Conservation (phyloP, 1,139 yeast genomes). For the Pneumocystis canis region DNA sequence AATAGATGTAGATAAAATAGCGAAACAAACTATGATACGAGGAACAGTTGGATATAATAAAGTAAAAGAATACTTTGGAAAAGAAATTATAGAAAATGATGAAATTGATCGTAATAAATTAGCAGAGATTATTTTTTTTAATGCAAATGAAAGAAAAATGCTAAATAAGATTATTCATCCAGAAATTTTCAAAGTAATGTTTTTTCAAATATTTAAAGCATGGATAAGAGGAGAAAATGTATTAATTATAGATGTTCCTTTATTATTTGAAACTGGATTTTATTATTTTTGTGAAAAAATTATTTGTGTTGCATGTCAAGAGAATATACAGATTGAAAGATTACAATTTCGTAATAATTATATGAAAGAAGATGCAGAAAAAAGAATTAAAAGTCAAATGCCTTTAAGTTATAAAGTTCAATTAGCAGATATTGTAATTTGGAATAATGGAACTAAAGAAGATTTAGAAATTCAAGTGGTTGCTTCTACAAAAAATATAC, state of each 20-base stretch:
- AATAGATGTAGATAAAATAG: slow-evolving; percentile 82
- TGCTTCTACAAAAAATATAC: slow-evolving; percentile 4
- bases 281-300: slow-evolving; percentile 58
- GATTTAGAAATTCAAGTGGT: slow-evolving; percentile 18
- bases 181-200: slow-evolving; percentile 59
- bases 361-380: slow-evolving; percentile 47
- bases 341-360: slow-evolving; percentile 48
- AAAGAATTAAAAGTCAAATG: slow-evolving; percentile 70
- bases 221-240: slow-evolving; percentile 32
- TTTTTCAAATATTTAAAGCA: slow-evolving; percentile 40
- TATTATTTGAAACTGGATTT: slow-evolving; percentile 67
- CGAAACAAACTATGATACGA: slow-evolving; percentile 71
- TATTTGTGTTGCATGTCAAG: slow-evolving; percentile 51
- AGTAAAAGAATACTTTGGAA: slow-evolving; percentile 52
- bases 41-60: slow-evolving; percentile 55
- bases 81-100: slow-evolving; percentile 33
- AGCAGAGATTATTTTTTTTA: slow-evolving; percentile 66
- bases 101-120: slow-evolving; percentile 48
- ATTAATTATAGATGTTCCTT: slow-evolving; percentile 77
- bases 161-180: slow-evolving; percentile 81
- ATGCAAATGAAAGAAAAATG: slow-evolving; percentile 32
- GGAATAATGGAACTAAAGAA: slow-evolving; percentile 43
- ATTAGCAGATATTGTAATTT: slow-evolving; percentile 52
- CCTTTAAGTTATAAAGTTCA: slow-evolving; percentile 40
- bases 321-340: slow-evolving; percentile 45